Evolutionary conservation across 225 moss, liverwort and hornwort species (phyloP), one percentile per base, ranked within the genome.

Genomic region (Ulota crispa): DNA sequence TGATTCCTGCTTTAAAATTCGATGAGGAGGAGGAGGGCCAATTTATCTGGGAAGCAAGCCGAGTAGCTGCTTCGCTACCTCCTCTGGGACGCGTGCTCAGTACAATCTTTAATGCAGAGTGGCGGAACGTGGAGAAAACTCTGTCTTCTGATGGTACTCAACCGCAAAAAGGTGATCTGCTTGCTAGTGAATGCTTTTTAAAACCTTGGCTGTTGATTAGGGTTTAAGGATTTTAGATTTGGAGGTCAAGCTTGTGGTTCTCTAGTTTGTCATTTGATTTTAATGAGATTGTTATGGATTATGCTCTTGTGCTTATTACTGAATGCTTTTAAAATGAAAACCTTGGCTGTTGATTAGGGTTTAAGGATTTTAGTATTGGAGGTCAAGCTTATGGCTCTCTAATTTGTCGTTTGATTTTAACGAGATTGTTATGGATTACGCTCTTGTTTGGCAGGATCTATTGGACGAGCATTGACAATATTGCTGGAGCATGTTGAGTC

Each of bases 31-130:
- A 83, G 43, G 89, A 80, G 37, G 84, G 66, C 27, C 76, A 72
- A 42, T 55, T 84, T 19, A 74, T 91, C 5, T 86, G 89, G 89
- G 89, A 89, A 82, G 82, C 80, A 12, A 82, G 26, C 79, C 85
- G 59, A 34, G 47, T 72, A 55, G 83, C 64, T 70, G 70, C 76
- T 73, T 70, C 88, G 64, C 32, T 89, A 52, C 91, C 85, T 59
- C 93, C 90, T 77, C 52, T 93, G 10, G 97, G 95, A 73, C 93
- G 97, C 34, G 84, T 93, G 68, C 81, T 97, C 53, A 89, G 73
- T 75, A 60, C 86, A 30, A 78, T 97, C 39, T 93, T 97, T 59
- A 86, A 72, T 32, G 89, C 89, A 2, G 91, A 93, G 60, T 86
- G 89, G 56, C 90, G 92, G 75, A 88, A 81, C 73, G 87, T 94